Percentiles rank a stretch among this genome's conserved stretches.
These are phyloP conservation scores for Aureobasidium musti DNA, from an alignment of 2,329 filamentous ascomycete species.

Conservation along the genomic window DNA sequence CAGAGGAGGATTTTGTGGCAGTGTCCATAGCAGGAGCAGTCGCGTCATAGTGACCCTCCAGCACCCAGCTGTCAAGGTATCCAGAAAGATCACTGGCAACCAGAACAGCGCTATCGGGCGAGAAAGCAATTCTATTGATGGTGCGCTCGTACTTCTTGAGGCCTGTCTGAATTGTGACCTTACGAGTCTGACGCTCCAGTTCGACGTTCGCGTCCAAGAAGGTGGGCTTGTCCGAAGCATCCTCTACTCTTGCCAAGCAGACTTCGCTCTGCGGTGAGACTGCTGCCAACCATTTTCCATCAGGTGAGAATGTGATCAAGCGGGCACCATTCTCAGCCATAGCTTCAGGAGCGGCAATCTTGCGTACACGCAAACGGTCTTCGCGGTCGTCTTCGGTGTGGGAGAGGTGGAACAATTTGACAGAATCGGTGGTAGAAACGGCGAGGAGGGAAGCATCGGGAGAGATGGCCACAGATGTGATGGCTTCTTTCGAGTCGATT, in stretches of 20 bases:
- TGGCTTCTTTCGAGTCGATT: constrained; percentile 70
- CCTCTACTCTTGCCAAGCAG: constrained; percentile 51
- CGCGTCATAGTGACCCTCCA: constrained; percentile 60
- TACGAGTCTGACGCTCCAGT: constrained; percentile 44
- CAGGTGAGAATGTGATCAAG: constrained; percentile 67
- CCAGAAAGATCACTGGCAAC: constrained; percentile 80
- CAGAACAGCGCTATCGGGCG: constrained; percentile 74
- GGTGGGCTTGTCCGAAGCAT: constrained; percentile 42
- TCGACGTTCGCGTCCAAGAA: constrained; percentile 44
- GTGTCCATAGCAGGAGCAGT: constrained; percentile 47
- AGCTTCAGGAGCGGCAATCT: constrained; percentile 63
- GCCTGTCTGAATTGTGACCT: constrained; percentile 37
- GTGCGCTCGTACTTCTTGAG: constrained; percentile 73
- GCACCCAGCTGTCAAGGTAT: constrained; percentile 81
- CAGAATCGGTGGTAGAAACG: constrained; percentile 71
- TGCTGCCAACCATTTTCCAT: constrained; percentile 68
- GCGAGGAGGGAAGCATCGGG: constrained; percentile 70
- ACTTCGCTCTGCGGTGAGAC: constrained; percentile 51
- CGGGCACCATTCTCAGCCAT: constrained; percentile 66
- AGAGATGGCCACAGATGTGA: constrained; percentile 73
- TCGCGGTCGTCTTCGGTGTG: constrained; percentile 40
- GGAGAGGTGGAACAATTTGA: constrained; percentile 75
- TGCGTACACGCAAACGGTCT: constrained; percentile 64
- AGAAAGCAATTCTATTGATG: constrained; percentile 75
- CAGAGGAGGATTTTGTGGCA: constrained; percentile 37